Percentiles rank a stretch among this genome's conserved stretches.
These are phyloP conservation scores for Pichia phayaonensis DNA, from an alignment of 805 yeast genomes.

Conservation along the genomic window DNA sequence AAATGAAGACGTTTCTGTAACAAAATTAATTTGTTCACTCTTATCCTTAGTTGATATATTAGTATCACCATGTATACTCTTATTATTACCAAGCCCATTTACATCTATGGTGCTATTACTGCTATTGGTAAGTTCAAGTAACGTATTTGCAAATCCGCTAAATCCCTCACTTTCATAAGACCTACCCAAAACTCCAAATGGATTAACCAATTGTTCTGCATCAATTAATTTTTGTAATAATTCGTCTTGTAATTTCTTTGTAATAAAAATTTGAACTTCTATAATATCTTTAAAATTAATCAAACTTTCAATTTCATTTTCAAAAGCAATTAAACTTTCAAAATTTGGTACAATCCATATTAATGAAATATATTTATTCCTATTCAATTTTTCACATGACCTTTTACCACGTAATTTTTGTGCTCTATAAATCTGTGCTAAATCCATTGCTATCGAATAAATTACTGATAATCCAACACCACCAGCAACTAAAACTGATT, in stretches of 20 bases:
- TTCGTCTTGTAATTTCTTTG: slow-evolving; percentile 19
- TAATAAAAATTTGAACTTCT: slow-evolving; percentile 24
- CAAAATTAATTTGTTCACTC: not conserved
- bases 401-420: slow-evolving; percentile 21
- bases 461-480: slow-evolving; percentile 61
- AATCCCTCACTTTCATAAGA: not conserved
- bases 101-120: not conserved
- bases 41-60: not conserved
- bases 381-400: not conserved
- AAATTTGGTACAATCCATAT: slow-evolving; percentile 27
- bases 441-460: slow-evolving; percentile 37
- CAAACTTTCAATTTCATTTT: slow-evolving; percentile 23
- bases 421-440: slow-evolving; percentile 28
- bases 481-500: slow-evolving; percentile 49
- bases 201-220: not conserved
- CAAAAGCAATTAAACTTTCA: slow-evolving; percentile 25
- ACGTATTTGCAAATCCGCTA: slow-evolving; percentile 1
- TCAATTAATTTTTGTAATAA: slow-evolving; percentile 9
- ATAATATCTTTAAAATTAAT: slow-evolving; percentile 19
- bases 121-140: not conserved
- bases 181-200: not conserved
- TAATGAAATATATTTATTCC: slow-evolving; percentile 18
- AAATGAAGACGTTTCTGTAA: not conserved
- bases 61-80: not conserved
- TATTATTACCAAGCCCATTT: not conserved